Evolutionary conservation across 1,284 basidiomycete genomes (phyloP).

Genomic region (Austroboletus novae-zelandiae): DNA sequence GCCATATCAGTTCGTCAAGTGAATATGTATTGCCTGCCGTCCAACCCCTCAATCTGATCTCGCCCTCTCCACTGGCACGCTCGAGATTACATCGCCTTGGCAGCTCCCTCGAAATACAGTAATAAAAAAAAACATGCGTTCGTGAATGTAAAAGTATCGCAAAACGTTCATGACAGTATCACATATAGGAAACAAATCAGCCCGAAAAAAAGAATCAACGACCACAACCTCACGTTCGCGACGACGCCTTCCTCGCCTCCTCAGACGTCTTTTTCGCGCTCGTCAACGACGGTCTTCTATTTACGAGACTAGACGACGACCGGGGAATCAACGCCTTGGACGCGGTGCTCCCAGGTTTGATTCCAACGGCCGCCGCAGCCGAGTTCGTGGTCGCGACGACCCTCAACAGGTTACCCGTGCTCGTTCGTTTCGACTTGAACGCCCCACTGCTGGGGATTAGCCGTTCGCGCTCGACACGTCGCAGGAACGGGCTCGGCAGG

Average conservation of each 20-base stretch:
- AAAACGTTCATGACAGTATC: too few relatives aligned
- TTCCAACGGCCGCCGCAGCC: constrained; percentile 31
- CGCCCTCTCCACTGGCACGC: too few relatives aligned
- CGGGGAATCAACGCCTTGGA: constrained; percentile 15
- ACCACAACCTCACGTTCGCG: constrained; percentile 5
- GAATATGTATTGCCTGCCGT: too few relatives aligned
- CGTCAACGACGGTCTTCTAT: constrained; percentile 30
- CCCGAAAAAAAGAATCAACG: too few relatives aligned
- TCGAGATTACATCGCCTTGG: too few relatives aligned
- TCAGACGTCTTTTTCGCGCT: constrained; percentile 43
- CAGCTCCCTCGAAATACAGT: too few relatives aligned
- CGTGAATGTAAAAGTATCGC: too few relatives aligned
- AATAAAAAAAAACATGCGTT: too few relatives aligned
- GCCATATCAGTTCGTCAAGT: too few relatives aligned
- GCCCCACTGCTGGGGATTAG: constrained; percentile 10
- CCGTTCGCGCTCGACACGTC: constrained; percentile 47
- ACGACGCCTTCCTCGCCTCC: constrained; percentile 49
- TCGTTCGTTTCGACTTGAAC: constrained; percentile 40
- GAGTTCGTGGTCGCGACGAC: constrained; percentile 64
- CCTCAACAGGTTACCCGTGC: constrained; percentile 53
- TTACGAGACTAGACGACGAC: constrained; percentile 9
- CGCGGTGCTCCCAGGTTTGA: constrained; percentile 17
- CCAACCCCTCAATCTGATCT: too few relatives aligned
- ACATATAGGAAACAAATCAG: too few relatives aligned
- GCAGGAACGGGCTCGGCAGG: constrained; percentile 79